Percentiles rank a stretch among this genome's conserved stretches.
Evolutionary conservation across 768 basidiomycete species (phyloP).

Genomic region (Dendrothele bispora): DNA sequence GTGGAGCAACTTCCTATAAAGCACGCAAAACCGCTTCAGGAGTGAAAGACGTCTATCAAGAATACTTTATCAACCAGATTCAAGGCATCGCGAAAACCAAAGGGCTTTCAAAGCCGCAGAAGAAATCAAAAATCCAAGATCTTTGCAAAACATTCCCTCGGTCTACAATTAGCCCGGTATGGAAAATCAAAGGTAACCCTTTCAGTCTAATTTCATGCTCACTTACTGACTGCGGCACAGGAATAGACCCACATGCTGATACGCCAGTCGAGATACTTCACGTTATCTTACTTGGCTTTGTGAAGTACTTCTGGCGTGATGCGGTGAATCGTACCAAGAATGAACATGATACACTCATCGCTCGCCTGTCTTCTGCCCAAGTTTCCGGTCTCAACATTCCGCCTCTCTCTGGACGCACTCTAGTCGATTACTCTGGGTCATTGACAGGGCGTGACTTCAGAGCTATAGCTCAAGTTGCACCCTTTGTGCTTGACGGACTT

Average conservation of each 20-base stretch:
- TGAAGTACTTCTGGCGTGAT: conserved; percentile 52
- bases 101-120: conserved; percentile 1
- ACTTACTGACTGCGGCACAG: conserved; percentile 18
- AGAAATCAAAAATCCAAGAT: conserved; percentile 15
- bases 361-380: conserved; percentile 29
- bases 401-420: conserved; percentile 24
- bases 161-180: conserved; percentile 32
- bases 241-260: conserved; percentile 40
- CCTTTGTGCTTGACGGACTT: conserved; percentile 36
- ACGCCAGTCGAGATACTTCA: conserved; percentile 36
- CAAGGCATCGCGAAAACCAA: conserved; percentile 17
- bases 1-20: background rate
- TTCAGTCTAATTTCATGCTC: background rate
- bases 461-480: conserved; percentile 32
- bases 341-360: conserved; percentile 23
- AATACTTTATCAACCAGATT: conserved; percentile 21
- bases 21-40: background rate
- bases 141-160: conserved; percentile 12
- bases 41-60: conserved; percentile 16
- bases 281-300: conserved; percentile 35
- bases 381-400: conserved; percentile 31
- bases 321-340: conserved; percentile 22
- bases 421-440: conserved; percentile 38
- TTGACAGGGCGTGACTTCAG: conserved; percentile 36
- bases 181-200: conserved; percentile 21